Base-by-base conservation (phyloP, 1,139 yeast genomes). In the Sugiyamaella japonica region DNA sequence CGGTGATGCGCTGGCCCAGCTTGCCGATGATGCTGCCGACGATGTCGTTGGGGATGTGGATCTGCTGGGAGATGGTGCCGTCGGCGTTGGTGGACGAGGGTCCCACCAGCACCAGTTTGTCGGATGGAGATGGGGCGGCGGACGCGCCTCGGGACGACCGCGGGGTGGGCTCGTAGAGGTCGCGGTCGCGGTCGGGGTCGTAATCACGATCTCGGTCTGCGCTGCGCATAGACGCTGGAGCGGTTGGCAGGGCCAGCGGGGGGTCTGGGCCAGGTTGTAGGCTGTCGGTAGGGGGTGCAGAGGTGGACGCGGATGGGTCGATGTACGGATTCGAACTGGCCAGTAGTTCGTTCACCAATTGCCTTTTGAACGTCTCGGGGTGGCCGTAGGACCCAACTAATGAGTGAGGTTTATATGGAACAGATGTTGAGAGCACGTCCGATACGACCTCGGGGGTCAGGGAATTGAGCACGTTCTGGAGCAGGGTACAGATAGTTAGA, bases 11-110 rank as follows among this genome's bases (percentile, higher is more conserved):
- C 17, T 85, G 75, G 39, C 96, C 96, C 61, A 83, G 82, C 65
- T 85, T 86, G 58, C 96, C 96, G 63, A 89, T 86, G 54, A 89
- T 76, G 32, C 95, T 89, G 32, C 96, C 96, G 49, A 89, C 93
- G 69, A 82, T 82, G 53, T 84, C 88, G 65, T 84, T 84, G 40
- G 95, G 89, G 68, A 88, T 84, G 20, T 76, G 73, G 17, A 83
- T 15, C 15, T 44, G 48, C 48, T 44, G 48, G 7, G 12, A 20
- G 40, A 44, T 23, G 6, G 48, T 44, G 13, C 48, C 48, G 17
- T 44, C 48, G 10, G 48, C 32, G 31, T 44, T 32, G 29, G 48
- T 44, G 16, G 40, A n/a, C 7, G 48, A 44, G 6, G 48, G 7
- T 2, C 50, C 44, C 1, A 38, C 44, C 1, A 38, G 25, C 4